Base-by-base conservation (phyloP, 1,284 basidiomycete genomes). In the Gomphus bonarii region DNA sequence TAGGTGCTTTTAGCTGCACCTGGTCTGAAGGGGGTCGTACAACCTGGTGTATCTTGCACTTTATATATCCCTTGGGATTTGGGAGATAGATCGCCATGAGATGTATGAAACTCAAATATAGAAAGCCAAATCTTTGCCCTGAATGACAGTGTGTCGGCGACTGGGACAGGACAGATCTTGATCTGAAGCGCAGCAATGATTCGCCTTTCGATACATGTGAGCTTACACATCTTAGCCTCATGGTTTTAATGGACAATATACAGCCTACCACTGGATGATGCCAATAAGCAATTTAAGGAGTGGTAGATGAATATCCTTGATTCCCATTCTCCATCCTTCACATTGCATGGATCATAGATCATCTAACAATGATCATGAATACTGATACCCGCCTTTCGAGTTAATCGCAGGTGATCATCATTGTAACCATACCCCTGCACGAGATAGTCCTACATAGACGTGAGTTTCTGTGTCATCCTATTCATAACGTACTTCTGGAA, bases 161-260 rank as follows among this genome's bases (percentile, higher is more conserved):
- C 75, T 75, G 28, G 33, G 33, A 42, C n/a, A 38, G 54, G 67
- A 63, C 73, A 74, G 20, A 82, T 70, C 8, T 80, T 66, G 47
- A 84, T 81, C 57, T 85, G 83, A 25, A 84, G 70, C 0, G 73
- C 80, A 14, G 77, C 69, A 4, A 84, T 74, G 0, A 82, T 81
- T 58, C 84, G 14, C 78, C 80, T 50, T 33, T 50, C 49, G 16
- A 47, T 25, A 12, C 28, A 11, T 14, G 20, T 47, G 22, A 47
- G 22, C 44, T 20, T 12, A n/a, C 3, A 5, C 5, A 6, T 50
- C 30, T 50, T 3, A 16, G 30, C 35, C 16, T 33, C 22, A 6
- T 50, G 30, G 14, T 51, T 40, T 8, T 7, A 33, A 57, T 22
- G 16, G n/a, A 20, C 54, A 2, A 25, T 38, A 30, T 28, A 12